These are phyloP conservation scores for Aspergillus hortae DNA, from an alignment of 2,329 filamentous ascomycete species.

Conservation along the genomic window DNA sequence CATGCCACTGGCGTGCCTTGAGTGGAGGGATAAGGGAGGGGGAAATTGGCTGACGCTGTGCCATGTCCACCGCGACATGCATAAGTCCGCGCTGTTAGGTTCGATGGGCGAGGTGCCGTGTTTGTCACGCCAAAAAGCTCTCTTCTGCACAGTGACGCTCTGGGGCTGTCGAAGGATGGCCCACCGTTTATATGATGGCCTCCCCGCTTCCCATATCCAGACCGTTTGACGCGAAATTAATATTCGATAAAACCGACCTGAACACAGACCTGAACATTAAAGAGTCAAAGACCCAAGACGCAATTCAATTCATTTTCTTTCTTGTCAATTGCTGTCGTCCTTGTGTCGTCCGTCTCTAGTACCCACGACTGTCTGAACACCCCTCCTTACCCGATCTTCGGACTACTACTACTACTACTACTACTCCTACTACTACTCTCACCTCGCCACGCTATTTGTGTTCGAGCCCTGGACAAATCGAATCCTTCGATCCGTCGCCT, in stretches of 20 bases:
- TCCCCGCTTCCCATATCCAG: conserved; percentile 33
- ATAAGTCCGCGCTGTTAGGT: conserved; percentile 36
- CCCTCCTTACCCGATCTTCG: no score
- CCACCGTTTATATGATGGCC: conserved; percentile 37
- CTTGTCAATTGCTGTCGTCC: no score
- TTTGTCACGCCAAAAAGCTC: conserved; percentile 25
- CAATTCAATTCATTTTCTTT: conserved; percentile 2
- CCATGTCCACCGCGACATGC: conserved; percentile 33
- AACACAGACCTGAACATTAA: neutral
- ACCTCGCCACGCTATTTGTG: no score
- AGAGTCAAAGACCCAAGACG: neutral
- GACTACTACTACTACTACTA: no score
- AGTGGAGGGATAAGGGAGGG: conserved; percentile 31
- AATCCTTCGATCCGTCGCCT: neutral
- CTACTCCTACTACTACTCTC: no score
- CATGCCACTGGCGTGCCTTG: conserved; percentile 26
- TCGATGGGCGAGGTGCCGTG: conserved; percentile 35
- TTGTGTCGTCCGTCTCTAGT: no score
- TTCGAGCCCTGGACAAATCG: no score
- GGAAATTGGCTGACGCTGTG: conserved; percentile 31
- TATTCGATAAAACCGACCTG: no score
- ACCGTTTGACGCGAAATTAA: conserved; percentile 6
- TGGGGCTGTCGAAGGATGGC: conserved; percentile 21
- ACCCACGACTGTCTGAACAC: no score
- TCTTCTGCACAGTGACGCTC: conserved; percentile 15